Evolutionary conservation across 2,329 filamentous ascomycete species (phyloP), one percentile per base, ranked within the genome.

Genomic region (Alternaria brassicicola): DNA sequence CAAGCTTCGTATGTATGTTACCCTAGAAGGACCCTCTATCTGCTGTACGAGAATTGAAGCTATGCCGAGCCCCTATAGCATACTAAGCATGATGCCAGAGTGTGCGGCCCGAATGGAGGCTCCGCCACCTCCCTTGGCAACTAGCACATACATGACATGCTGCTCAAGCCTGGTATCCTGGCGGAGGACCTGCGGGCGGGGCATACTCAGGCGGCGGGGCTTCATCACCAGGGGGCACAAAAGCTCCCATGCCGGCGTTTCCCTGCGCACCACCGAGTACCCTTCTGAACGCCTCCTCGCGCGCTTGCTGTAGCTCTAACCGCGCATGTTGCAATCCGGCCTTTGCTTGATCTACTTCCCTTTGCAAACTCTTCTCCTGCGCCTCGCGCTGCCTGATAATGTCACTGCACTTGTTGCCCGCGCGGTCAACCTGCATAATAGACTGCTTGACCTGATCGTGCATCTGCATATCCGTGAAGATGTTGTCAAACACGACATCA

Each of bases 401-500:
- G 7, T 77, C 63, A 2, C 80, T 73, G 57, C 67, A 67, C 19
- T 52, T 61, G 13, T 64, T 52, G 3, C 61, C 55, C 21, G 66
- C 73, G 2, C 48, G 49, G 13, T 69, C 57, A 7, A 75, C 57
- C 52, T 81, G 76, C 25, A 52, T 52, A 38, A 76, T 73, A 3
- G 78, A 81, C 15, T 76, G 68, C 64, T 83, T 80, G 58, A 87
- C 82, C 69, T 84, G 79, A 12, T 83, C 77, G 59, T 83, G 82
- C 69, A 85, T 84, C 3, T 78, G 77, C 75, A 82, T 79, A 56
- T 86, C 83, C 8, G 78, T 79, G 64, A 84, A 83, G 56, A 85
- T 79, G 48, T 84, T 85, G 64, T 86, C 82, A 63, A 85, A 85
- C n/a, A 85, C 76, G 2, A 86, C 76, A 58, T 86, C 83, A 7